Evolutionary conservation across 352 stramenopile species (phyloP).

Genomic region (Plasmopara halstedii): DNA sequence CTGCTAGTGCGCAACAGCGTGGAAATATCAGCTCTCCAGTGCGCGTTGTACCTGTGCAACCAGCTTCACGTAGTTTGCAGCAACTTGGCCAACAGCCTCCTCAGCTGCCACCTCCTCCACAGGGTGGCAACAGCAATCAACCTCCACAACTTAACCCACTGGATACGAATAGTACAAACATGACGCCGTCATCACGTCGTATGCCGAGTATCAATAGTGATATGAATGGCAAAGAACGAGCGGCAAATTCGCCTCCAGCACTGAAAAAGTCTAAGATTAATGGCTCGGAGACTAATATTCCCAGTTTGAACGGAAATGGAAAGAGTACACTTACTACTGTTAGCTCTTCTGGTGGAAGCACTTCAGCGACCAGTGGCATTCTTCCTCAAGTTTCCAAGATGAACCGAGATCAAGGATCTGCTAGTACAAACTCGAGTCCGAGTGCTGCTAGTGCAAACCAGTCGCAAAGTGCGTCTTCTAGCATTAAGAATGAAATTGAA

Average conservation of each 20-base stretch:
- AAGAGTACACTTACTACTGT: constrained; percentile 50
- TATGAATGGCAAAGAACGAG: constrained; percentile 50
- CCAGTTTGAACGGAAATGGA: constrained; percentile 57
- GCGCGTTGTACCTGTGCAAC: constrained; percentile 59
- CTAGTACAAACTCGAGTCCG: constrained; percentile 51
- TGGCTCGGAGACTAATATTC: constrained; percentile 41
- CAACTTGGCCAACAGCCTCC: constrained; percentile 49
- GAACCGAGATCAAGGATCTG: constrained; percentile 39
- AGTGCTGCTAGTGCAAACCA: constrained; percentile 19
- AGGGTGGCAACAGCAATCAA: constrained; percentile 13
- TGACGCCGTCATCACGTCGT: constrained; percentile 48
- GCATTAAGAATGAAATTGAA: constrained; percentile 24
- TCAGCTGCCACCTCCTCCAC: constrained; percentile 31
- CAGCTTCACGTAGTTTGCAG: constrained; percentile 60
- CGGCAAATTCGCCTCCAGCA: constrained; percentile 45
- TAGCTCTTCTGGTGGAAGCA: constrained; percentile 13
- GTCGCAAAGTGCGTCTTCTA: constrained; percentile 26
- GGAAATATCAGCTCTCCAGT: constrained; percentile 37
- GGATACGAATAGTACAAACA: constrained; percentile 40
- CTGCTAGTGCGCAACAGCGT: constrained; percentile 21
- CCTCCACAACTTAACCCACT: constrained; percentile 55
- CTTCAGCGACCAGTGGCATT: constrained; percentile 20
- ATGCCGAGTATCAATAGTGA: constrained; percentile 68
- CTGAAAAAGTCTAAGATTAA: constrained; percentile 77
- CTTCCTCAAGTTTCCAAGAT: constrained; percentile 51